phyloP scores from a whole-genome alignment of 768 basidiomycete species.

The Kwoniella pini region DNA sequence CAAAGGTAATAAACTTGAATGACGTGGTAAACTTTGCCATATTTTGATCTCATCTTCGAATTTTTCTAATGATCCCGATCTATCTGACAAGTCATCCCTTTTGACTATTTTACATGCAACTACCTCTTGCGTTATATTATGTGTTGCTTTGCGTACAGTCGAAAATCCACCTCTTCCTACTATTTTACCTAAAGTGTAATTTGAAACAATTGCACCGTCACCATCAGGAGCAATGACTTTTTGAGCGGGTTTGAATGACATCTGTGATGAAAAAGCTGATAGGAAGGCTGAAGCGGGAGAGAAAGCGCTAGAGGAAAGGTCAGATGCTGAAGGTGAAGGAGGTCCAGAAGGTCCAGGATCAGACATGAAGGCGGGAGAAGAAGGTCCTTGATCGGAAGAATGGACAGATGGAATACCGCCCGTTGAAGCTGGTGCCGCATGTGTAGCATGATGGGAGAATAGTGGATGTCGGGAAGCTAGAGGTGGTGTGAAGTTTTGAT shows the following conservation, averaged over 20 bases:
- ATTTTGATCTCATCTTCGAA: conserved; percentile 53
- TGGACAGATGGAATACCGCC: conserved; percentile 12
- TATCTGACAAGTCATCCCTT: conserved; percentile 52
- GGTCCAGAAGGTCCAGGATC: conserved; percentile 36
- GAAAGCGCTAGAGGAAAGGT: conserved; percentile 39
- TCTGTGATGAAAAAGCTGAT: conserved; percentile 44
- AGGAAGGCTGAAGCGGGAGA: conserved; percentile 55
- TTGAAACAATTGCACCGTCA: conserved; percentile 67
- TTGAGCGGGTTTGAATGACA: conserved; percentile 24
- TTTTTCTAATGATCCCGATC: conserved; percentile 52
- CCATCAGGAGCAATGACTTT: conserved; percentile 58
- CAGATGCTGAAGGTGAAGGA: conserved; percentile 36
- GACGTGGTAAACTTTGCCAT: conserved; percentile 42
- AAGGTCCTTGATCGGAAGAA: conserved; percentile 11
- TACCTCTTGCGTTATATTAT: conserved; percentile 64
- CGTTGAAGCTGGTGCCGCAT: conserved; percentile 6
- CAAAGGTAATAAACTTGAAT: conserved; percentile 49
- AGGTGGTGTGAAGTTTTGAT: conserved; percentile 30
- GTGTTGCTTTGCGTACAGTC: conserved; percentile 69
- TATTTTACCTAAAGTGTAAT: conserved; percentile 73
- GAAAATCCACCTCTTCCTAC: conserved; percentile 82
- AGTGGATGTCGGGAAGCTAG: conserved; percentile 45
- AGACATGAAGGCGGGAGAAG: conserved; percentile 25
- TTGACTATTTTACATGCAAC: conserved; percentile 82
- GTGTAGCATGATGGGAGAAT: conserved; percentile 49